phyloP scores from a whole-genome alignment of 257 asterid species.

The Solanum chilense region DNA sequence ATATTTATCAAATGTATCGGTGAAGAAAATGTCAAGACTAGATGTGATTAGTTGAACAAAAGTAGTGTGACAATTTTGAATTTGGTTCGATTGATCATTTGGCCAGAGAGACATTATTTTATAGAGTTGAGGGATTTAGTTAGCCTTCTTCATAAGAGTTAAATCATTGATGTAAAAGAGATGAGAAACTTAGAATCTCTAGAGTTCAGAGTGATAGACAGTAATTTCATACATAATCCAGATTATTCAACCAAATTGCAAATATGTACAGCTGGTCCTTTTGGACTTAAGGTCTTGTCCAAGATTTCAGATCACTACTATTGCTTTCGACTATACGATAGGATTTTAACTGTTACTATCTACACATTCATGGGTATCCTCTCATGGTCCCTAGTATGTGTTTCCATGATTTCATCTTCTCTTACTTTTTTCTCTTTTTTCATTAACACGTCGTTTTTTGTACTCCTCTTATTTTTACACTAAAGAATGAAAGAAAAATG shows the following conservation, averaged over 20 bases:
- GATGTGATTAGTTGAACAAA: too few relatives aligned
- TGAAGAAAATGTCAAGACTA: neutral
- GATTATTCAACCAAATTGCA: neutral
- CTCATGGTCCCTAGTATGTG: neutral
- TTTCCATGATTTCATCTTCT: neutral
- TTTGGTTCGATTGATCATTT: too few relatives aligned
- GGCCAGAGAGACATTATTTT: too few relatives aligned
- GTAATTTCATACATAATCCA: too few relatives aligned
- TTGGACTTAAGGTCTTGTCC: too few relatives aligned
- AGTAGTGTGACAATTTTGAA: too few relatives aligned
- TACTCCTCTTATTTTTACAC: neutral
- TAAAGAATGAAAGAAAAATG: too few relatives aligned
- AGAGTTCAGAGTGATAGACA: neutral
- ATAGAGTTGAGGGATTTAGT: neutral
- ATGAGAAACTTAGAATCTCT: too few relatives aligned
- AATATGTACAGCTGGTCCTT: neutral
- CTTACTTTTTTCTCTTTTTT: neutral
- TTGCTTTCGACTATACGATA: neutral
- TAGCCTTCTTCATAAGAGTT: neutral
- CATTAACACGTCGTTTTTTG: neutral
- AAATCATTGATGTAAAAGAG: neutral
- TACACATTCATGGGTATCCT: neutral
- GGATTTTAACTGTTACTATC: neutral
- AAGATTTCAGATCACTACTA: too few relatives aligned
- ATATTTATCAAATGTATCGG: neutral